Conservation (phyloP, 208 protist species). For the Acanthamoeba quina region DNA sequence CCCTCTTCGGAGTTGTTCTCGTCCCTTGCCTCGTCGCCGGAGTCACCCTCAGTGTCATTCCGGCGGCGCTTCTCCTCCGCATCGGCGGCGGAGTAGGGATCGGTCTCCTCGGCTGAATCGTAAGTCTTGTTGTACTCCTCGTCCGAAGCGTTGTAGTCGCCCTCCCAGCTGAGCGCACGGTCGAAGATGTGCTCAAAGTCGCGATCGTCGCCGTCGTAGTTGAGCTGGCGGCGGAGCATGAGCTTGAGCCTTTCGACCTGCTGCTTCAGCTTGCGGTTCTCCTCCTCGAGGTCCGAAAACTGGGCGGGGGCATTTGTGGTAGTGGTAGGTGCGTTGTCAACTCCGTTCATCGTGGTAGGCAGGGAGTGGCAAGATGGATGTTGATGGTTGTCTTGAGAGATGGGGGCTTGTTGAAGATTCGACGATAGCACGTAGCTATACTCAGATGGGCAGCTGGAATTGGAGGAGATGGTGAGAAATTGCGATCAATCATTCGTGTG, state of each 20-base stretch:
- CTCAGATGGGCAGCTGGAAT: slow-evolving; percentile 34
- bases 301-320: neutral
- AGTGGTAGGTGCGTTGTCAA: neutral
- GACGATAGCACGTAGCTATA: slow-evolving; percentile 17
- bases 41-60: slow-evolving; percentile 1
- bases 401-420: neutral
- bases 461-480: neutral
- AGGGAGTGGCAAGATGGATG: neutral
- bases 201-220: slow-evolving; percentile 25
- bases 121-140: neutral
- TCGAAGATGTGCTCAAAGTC: slow-evolving; percentile 27
- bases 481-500: too few species aligned
- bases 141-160: slow-evolving; percentile 9
- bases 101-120: neutral
- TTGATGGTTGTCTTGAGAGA: neutral
- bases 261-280: slow-evolving; percentile 48
- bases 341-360: slow-evolving; percentile 17
- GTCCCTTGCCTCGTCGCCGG: neutral
- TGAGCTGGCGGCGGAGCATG: slow-evolving; percentile 39
- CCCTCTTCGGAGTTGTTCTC: neutral
- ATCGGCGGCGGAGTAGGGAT: slow-evolving; percentile 2
- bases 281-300: neutral
- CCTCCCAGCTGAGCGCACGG: neutral
- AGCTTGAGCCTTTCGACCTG: slow-evolving; percentile 25
- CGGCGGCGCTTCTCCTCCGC: slow-evolving; percentile 8